A percentile compares a stretch with the other conserved stretches of the same genome.
Evolutionary conservation across 371 early-diverging fungal genomes (phyloP).

Genomic region (Apophysomyces sp.): DNA sequence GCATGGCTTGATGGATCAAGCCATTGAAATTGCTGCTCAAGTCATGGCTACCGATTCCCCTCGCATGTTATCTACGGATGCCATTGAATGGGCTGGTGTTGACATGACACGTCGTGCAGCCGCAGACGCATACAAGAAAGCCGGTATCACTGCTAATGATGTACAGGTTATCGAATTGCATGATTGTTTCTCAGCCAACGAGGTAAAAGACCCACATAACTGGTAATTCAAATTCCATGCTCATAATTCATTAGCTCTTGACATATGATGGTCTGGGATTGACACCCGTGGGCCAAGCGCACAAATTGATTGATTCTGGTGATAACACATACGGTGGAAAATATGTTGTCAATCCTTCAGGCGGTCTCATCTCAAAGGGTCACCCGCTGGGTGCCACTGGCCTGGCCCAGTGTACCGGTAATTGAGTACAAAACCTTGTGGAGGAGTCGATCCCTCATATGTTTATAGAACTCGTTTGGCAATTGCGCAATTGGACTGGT

Average conservation of each 20-base stretch:
- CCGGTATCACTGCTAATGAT: slow-evolving; percentile 61
- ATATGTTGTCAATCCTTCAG: slow-evolving; percentile 76
- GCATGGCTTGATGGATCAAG: slow-evolving; percentile 66
- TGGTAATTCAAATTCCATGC: neutral
- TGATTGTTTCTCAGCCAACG: slow-evolving; percentile 84
- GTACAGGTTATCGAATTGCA: slow-evolving; percentile 78
- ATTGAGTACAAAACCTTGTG: neutral
- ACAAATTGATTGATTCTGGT: slow-evolving; percentile 54
- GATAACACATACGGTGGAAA: slow-evolving; percentile 64
- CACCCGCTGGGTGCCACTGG: slow-evolving; percentile 85
- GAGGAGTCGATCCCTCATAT: too few relatives aligned
- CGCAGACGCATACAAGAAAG: slow-evolving; percentile 49
- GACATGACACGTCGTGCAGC: slow-evolving; percentile 77
- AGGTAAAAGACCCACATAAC: slow-evolving; percentile 24
- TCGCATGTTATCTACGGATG: slow-evolving; percentile 49
- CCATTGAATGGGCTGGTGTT: slow-evolving; percentile 71
- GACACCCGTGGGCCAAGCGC: slow-evolving; percentile 63
- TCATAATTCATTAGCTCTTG: slow-evolving; percentile 42
- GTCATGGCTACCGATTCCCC: slow-evolving; percentile 78
- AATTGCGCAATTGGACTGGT: slow-evolving; percentile 70
- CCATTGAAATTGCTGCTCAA: slow-evolving; percentile 71
- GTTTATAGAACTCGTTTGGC: slow-evolving; percentile 55
- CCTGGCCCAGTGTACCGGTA: slow-evolving; percentile 74
- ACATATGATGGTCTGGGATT: slow-evolving; percentile 80
- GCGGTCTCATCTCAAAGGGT: slow-evolving; percentile 81